Base-by-base conservation (phyloP, 2,329 filamentous ascomycete genomes). In the Helminthosporium solani region DNA sequence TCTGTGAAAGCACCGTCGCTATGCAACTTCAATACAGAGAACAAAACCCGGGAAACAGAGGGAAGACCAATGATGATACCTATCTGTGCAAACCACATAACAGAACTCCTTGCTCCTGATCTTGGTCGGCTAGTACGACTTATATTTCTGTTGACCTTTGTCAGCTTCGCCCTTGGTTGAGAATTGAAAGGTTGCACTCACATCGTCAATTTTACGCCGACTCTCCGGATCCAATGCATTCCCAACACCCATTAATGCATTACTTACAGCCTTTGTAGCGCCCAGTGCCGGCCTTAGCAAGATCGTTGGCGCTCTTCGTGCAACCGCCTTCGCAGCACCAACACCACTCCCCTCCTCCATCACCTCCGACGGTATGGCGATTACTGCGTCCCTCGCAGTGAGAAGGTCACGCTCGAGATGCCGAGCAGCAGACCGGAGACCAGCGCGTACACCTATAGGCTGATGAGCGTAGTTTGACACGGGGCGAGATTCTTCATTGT, bases 401-500 rank as follows among this genome's bases (percentile, higher is more conserved):
- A 92, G 79, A n/a, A 99, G 76, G 68, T 99, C 95, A 27, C 90
- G 83, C 50, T 91, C 85, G 21, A 99, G 78, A 42, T 90, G 88
- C 21, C 84, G 77, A 60, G 91, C 92, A 3, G 90, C 94, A 11
- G 88, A 88, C 2, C 87, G 81, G 14, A 99, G 75, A 3, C 94
- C 94, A 58, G 95, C 88, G 3, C 92, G 78, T 2, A 99, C 87
- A 1, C 89, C 89, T 2, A 94, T 82, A 0, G 95, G 95, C 64
- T 97, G 94, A 58, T 97, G 88, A 0, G 95, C 94, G 63, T 99
- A 99, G 2, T 92, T 81, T 8, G 88, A 95, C 52, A 96, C 88
- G 52, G 88, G 86, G 57, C 88, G 90, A 49, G 78, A 81, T 53
- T 88, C 83, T 45, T 88, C 85, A 14, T 84, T 79, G 30, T 88